Base-by-base conservation (phyloP, 169 alveolate species). In the Plasmodium adleri region DNA sequence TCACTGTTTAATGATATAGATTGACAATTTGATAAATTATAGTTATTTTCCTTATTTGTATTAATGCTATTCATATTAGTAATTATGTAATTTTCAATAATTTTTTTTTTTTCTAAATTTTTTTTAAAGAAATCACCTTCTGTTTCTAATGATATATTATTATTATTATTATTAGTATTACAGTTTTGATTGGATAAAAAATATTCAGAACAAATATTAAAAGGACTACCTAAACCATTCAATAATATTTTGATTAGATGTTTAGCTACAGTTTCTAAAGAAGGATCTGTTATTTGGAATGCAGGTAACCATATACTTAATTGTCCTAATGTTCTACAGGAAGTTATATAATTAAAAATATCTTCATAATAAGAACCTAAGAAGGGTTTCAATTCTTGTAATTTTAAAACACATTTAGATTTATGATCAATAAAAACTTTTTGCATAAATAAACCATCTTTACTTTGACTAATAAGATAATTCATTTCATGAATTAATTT, bases 251-350 rank as follows among this genome's bases (percentile, higher is more conserved):
- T 66, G 28, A 80, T 56, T 68, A 80, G 70, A 80, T 70, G 68
- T 54, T 80, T 80, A 47, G 90, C 90, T 68, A 80, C 45, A 7
- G 28, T 32, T 68, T 80, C 90, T 62, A 80, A 72, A 28, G 90
- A 80, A 10, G 43, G 67, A 39, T 71, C 70, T 80, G 32, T 80
- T 32, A 28, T 58, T 70, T 80, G 73, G 45, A 80, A 68, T 32
- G 80, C 80, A 17, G 90, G 90, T 32, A 80, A 68, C 90, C 90
- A 80, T 47, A 80, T 67, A 68, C 90, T 80, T 39, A 80, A 32
- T 68, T 80, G 90, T 49, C 90, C 90, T 80, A 80, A 80, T 10
- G 90, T 80, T 70, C 90, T 80, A 32, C 90, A 80, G 8, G 90
- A 80, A 22, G 90, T 80, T 58, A 80, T 80, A 49, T 70, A 80